phyloP scores from a whole-genome alignment of 768 basidiomycete species.

The Gymnopilus dilepis region DNA sequence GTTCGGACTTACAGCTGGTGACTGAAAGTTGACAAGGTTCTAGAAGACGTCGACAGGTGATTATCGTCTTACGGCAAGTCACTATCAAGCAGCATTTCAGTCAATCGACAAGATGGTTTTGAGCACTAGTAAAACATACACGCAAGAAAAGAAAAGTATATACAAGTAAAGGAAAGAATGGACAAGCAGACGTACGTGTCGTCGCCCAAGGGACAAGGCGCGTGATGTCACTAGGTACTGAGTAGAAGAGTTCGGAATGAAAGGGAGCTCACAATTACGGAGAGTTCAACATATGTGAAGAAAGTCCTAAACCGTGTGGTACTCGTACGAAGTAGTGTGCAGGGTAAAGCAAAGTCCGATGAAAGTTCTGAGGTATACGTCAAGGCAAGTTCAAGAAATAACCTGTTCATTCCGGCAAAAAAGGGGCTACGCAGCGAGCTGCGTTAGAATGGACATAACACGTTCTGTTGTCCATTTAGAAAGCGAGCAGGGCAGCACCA shows the following conservation, averaged over 20 bases:
- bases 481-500: constrained; percentile 49
- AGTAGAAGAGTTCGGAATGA: not conserved
- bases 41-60: not conserved
- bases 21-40: not conserved
- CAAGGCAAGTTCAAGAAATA: constrained; percentile 1
- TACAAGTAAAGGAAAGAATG: constrained; percentile 16
- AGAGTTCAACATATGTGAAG: not conserved
- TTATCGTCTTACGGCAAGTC: not conserved
- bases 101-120: not conserved
- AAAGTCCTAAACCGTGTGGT: not conserved
- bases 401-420: constrained; percentile 2
- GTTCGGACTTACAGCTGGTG: not conserved
- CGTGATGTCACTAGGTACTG: constrained; percentile 8
- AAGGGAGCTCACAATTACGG: constrained; percentile 2
- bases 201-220: constrained; percentile 13
- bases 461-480: constrained; percentile 35
- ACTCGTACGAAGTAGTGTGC: not conserved
- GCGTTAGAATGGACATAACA: not conserved
- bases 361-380: not conserved
- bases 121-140: constrained; percentile 14
- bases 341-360: constrained; percentile 5
- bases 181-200: constrained; percentile 21
- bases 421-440: not conserved
- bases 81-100: not conserved
- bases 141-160: constrained; percentile 7